These are phyloP conservation scores for Parathielavia hyrcaniae DNA, from an alignment of 495 filamentous ascomycete genomes.

Conservation along the genomic window DNA sequence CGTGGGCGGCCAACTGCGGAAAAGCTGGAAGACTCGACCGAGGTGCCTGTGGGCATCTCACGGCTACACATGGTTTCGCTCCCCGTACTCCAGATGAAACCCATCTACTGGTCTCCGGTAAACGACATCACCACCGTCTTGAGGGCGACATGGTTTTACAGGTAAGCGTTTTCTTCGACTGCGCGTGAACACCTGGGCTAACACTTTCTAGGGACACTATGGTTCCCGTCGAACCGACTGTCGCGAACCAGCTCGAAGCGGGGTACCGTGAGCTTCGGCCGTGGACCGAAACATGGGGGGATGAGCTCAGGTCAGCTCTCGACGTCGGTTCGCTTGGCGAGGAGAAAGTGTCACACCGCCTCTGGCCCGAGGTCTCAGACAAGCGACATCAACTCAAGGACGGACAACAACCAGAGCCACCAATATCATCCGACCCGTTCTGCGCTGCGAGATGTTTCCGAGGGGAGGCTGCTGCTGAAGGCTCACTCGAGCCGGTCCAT, in stretches of 20 bases:
- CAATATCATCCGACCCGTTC: slow-evolving; percentile 48
- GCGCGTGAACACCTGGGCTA: neutral
- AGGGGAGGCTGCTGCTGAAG: slow-evolving; percentile 51
- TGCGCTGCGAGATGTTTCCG: slow-evolving; percentile 50
- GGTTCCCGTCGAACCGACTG: slow-evolving; percentile 77
- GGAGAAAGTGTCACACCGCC: slow-evolving; percentile 73
- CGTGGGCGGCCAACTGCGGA: slow-evolving; percentile 1
- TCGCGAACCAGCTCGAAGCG: slow-evolving; percentile 85
- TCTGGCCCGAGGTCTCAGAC: slow-evolving; percentile 61
- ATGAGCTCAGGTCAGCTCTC: slow-evolving; percentile 84
- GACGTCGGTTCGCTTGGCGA: slow-evolving; percentile 88
- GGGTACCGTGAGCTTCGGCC: slow-evolving; percentile 81
- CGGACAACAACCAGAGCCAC: slow-evolving; percentile 36
- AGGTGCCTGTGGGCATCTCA: slow-evolving; percentile 70
- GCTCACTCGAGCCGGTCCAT: slow-evolving; percentile 39
- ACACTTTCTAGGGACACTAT: slow-evolving; percentile 62
- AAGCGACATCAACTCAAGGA: slow-evolving; percentile 37
- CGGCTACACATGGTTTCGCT: slow-evolving; percentile 58
- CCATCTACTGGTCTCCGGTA: slow-evolving; percentile 96
- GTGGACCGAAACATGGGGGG: slow-evolving; percentile 89
- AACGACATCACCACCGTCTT: slow-evolving; percentile 79
- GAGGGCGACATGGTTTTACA: slow-evolving; percentile 93
- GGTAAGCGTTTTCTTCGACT: slow-evolving; percentile 9
- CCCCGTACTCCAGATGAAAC: slow-evolving; percentile 72
- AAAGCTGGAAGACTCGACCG: slow-evolving; percentile 29